These are phyloP conservation scores for Hirsutella thompsonii DNA, from an alignment of 2,329 filamentous ascomycete species.

Conservation along the genomic window DNA sequence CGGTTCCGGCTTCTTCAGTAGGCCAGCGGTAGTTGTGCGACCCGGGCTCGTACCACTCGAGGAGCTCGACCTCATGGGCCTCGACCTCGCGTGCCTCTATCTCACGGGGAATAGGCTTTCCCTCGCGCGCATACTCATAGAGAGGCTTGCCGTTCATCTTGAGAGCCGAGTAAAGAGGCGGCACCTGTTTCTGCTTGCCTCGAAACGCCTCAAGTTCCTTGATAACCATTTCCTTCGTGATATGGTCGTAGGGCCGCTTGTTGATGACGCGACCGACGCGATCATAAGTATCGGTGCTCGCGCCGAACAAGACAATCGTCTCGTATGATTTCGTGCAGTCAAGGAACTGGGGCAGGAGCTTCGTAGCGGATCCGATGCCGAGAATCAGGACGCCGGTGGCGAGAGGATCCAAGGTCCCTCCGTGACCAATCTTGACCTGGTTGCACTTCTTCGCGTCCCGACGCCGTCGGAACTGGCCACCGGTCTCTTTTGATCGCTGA, in stretches of 20 bases:
- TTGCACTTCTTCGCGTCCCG: conserved; percentile 42
- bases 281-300: conserved; percentile 88
- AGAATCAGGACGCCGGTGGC: conserved; percentile 87
- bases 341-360: conserved; percentile 65
- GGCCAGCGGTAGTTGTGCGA: conserved; percentile 72
- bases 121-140: conserved; percentile 91
- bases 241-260: conserved; percentile 61
- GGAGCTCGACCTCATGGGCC: conserved; percentile 62
- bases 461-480: conserved; percentile 46
- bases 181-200: conserved; percentile 78
- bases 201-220: conserved; percentile 61
- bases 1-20: conserved; percentile 58
- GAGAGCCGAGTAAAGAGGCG: conserved; percentile 84
- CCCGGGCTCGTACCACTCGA: conserved; percentile 77
- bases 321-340: conserved; percentile 91
- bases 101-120: conserved; percentile 72
- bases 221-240: conserved; percentile 69
- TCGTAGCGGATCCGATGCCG: conserved; percentile 80
- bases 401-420: conserved; percentile 86
- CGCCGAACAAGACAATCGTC: conserved; percentile 77
- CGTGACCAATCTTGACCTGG: conserved; percentile 89
- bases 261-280: conserved; percentile 70
- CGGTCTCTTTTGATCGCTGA: conserved; percentile 41
- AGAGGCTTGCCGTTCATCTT: conserved; percentile 89
- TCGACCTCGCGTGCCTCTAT: conserved; percentile 72